These are phyloP conservation scores for Alternaria incomplexa DNA, from an alignment of 2,329 filamentous ascomycete species.

Conservation along the genomic window DNA sequence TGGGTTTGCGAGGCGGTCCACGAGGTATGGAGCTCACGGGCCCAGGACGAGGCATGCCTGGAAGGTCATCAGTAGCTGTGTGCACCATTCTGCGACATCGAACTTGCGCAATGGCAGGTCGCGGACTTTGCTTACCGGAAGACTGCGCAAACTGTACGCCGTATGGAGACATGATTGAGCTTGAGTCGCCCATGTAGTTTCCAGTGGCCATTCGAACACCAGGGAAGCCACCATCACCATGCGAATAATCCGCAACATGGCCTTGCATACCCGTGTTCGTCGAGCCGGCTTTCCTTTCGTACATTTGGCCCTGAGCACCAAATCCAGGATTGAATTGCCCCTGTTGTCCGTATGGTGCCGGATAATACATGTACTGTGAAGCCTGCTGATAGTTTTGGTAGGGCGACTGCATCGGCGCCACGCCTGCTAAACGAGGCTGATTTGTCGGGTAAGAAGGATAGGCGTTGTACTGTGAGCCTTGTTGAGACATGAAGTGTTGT, in stretches of 20 bases:
- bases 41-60: conserved; percentile 30
- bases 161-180: conserved; percentile 21
- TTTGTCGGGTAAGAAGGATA: conserved; percentile 33
- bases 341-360: conserved; percentile 39
- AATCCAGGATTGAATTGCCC: conserved; percentile 36
- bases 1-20: conserved; percentile 70
- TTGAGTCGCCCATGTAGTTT: conserved; percentile 22
- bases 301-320: conserved; percentile 33
- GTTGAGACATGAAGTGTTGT: conserved; percentile 34
- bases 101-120: background rate
- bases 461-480: conserved; percentile 28
- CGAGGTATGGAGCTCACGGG: conserved; percentile 54
- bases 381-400: conserved; percentile 42
- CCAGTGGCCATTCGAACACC: conserved; percentile 19
- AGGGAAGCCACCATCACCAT: conserved; percentile 27
- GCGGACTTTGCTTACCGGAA: conserved; percentile 26
- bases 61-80: background rate
- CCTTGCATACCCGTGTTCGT: conserved; percentile 24
- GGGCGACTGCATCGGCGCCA: conserved; percentile 28
- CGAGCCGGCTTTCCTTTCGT: conserved; percentile 38
- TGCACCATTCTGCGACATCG: background rate
- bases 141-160: conserved; percentile 20
- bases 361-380: conserved; percentile 46
- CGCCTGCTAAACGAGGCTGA: conserved; percentile 32
- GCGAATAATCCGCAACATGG: conserved; percentile 28